Evolutionary conservation across 805 yeast genomes (phyloP).

Genomic region (Barnettozyma pratensis): DNA sequence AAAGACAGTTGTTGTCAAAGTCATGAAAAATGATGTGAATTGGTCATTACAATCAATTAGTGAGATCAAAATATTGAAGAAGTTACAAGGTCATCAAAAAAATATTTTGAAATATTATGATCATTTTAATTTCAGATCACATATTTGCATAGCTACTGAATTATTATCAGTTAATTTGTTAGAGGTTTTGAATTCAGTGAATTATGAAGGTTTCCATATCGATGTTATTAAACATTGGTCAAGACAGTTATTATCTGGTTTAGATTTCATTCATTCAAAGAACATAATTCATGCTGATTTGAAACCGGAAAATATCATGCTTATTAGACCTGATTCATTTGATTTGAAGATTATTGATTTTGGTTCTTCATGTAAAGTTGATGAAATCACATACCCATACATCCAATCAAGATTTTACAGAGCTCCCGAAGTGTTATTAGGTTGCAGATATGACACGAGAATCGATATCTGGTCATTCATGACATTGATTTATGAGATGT

Average conservation of each 20-base stretch:
- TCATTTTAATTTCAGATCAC: slow-evolving; percentile 76
- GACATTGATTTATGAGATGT: slow-evolving; percentile 82
- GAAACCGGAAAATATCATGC: slow-evolving; percentile 80
- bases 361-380: slow-evolving; percentile 59
- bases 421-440: slow-evolving; percentile 73
- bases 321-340: slow-evolving; percentile 38
- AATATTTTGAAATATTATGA: slow-evolving; percentile 46
- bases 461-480: slow-evolving; percentile 94
- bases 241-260: slow-evolving; percentile 51
- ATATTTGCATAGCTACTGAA: slow-evolving; percentile 78
- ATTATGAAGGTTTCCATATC: slow-evolving; percentile 45
- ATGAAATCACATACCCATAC: slow-evolving; percentile 71
- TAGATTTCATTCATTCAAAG: slow-evolving; percentile 51
- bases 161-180: slow-evolving; percentile 61
- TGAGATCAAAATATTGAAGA: slow-evolving; percentile 64
- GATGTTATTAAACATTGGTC: slow-evolving; percentile 40
- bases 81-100: slow-evolving; percentile 26
- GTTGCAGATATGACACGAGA: slow-evolving; percentile 68
- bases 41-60: slow-evolving; percentile 75
- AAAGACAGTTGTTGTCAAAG: slow-evolving; percentile 62
- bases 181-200: slow-evolving; percentile 47
- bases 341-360: slow-evolving; percentile 72
- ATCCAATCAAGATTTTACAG: slow-evolving; percentile 79
- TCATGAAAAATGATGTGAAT: slow-evolving; percentile 66
- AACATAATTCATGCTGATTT: slow-evolving; percentile 77